Evolutionary conservation across 768 basidiomycete species (phyloP).

Genomic region (Hericium rajendrae): DNA sequence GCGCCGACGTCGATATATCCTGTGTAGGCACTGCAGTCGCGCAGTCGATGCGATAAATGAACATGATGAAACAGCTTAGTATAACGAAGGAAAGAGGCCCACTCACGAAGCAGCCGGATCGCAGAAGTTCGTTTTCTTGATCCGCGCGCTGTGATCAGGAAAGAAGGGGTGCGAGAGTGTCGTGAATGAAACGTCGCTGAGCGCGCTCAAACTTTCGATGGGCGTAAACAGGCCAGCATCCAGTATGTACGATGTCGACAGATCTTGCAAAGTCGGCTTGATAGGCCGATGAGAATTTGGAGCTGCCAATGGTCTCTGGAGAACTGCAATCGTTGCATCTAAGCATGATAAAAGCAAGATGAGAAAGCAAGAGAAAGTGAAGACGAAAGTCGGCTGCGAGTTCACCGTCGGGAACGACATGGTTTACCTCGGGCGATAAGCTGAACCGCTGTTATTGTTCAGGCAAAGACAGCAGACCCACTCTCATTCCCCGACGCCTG

Average conservation of each 20-base stretch:
- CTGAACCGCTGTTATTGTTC: too few species aligned
- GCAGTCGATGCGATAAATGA: too few species aligned
- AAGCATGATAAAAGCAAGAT: neutral
- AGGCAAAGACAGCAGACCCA: too few species aligned
- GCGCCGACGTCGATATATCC: slow-evolving; percentile 62
- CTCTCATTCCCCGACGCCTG: too few species aligned
- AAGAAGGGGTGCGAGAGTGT: slow-evolving; percentile 34
- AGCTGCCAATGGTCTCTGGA: neutral
- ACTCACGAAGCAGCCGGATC: slow-evolving; percentile 15
- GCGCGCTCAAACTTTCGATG: slow-evolving; percentile 2
- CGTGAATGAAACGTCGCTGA: slow-evolving; percentile 27
- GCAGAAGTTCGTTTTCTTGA: slow-evolving; percentile 35
- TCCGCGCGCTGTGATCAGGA: slow-evolving; percentile 31
- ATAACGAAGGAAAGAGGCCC: too few species aligned
- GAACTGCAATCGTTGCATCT: neutral
- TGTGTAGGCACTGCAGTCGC: slow-evolving; percentile 46
- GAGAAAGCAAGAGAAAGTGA: neutral
- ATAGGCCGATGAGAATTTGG: neutral
- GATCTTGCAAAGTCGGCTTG: neutral
- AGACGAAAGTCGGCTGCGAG: neutral
- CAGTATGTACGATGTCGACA: neutral
- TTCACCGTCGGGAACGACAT: neutral
- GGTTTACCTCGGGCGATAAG: neutral
- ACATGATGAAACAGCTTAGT: too few species aligned
- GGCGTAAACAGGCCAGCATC: slow-evolving; percentile 2